Evolutionary conservation across 2,329 filamentous ascomycete genomes (phyloP).

Genomic region (Colletotrichum sp.): DNA sequence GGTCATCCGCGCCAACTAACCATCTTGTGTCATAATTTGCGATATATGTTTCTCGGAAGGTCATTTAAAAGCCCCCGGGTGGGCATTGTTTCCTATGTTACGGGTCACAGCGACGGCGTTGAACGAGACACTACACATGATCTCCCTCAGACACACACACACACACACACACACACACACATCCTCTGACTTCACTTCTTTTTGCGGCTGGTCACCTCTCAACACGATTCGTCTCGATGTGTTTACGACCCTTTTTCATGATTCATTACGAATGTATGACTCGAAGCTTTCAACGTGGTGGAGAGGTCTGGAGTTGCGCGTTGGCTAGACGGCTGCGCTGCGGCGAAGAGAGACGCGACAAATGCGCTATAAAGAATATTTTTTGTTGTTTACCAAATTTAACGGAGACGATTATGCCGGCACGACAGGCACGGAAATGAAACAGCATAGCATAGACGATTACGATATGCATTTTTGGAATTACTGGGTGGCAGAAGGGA

Average conservation of each 20-base stretch:
- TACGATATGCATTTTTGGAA: constrained; percentile 15
- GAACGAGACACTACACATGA: constrained; percentile 20
- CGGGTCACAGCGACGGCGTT: constrained; percentile 26
- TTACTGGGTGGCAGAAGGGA: not conserved
- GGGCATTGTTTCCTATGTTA: constrained; percentile 21
- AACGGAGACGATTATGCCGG: constrained; percentile 20
- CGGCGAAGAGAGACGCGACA: constrained; percentile 17
- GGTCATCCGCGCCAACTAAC: constrained; percentile 90
- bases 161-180: not conserved
- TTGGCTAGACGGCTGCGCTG: constrained; percentile 1
- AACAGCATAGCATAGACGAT: constrained; percentile 22
- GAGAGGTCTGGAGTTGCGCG: constrained; percentile 18
- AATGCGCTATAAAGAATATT: constrained; percentile 9
- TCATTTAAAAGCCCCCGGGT: constrained; percentile 8
- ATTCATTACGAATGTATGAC: constrained; percentile 26
- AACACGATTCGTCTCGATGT: constrained; percentile 23
- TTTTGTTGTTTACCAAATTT: not conserved
- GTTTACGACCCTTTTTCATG: constrained; percentile 24
- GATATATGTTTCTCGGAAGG: constrained; percentile 12
- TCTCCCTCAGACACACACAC: constrained; percentile 1
- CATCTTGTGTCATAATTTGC: constrained; percentile 20
- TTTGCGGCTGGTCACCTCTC: constrained; percentile 22
- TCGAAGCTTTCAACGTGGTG: constrained; percentile 7
- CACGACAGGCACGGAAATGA: constrained; percentile 23
- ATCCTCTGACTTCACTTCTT: constrained; percentile 16